Base-by-base conservation (phyloP, 768 basidiomycete species). In the Boletus subparvulus region DNA sequence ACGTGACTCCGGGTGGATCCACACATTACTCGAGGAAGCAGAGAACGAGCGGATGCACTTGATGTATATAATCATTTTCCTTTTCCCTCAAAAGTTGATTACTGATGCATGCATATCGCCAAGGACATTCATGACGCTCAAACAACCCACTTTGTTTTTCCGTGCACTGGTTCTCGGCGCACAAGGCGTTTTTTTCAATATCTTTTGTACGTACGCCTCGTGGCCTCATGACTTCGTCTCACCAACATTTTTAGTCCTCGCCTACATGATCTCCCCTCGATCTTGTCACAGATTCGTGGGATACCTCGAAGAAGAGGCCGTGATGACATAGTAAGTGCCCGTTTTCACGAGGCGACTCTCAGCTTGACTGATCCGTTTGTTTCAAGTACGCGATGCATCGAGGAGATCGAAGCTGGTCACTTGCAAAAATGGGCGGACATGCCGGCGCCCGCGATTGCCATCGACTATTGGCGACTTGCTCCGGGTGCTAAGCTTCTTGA, bases 1-100 rank as follows among this genome's bases (percentile, higher is more conserved):
- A 62, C 77, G 81, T 56, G 82, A 84, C 64, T 78, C 77, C 28
- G 80, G 83, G 37, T 94, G 94, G 94, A 97, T 97, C 61, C 92
- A 94, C 69, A 95, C 93, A 7, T 83, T 93, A 43, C 76, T 97
- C 17, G 89, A 94, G 69, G 96, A 97, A 75, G 94, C 94, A 13
- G 94, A 98, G 69, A 98, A 98, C 69, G 96, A 99, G 75, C 79
- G 96, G 36, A 96, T 97, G 92, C 94, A 96, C 71, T 79, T 95
- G 50, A 90, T 95, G 89, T 91, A 52, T 39, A 49, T 42, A 19
- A 37, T 49, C 50, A 56, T 60, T 36, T 41, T 9, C 58, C 37
- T 30, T 39, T 52, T 50, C 16, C 30, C 30, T 39, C 40, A 24
- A 39, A 35, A 46, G 45, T 33, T 58, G 54, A 65, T 65, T 52